Base-by-base conservation (phyloP, 2,329 filamentous ascomycete species). In the Pseudogymnoascus sp. region DNA sequence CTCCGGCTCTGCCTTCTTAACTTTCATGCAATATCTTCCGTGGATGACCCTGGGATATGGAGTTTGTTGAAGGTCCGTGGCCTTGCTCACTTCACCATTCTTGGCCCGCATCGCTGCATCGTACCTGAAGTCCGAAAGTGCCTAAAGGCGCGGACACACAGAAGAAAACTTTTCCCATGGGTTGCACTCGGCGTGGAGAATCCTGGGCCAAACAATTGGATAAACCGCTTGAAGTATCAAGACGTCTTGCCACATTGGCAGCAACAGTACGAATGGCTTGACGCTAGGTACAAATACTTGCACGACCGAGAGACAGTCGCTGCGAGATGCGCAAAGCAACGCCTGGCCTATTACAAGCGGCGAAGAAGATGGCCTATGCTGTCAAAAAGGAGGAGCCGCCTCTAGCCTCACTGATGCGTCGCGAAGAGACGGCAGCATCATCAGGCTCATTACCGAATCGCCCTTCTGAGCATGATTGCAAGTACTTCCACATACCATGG, bases 11-110 rank as follows among this genome's bases (percentile, higher is more conserved):
- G 56, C 62, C 60, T 67, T 35, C 64, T 59, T 37, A 1, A 37
- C 31, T 37, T 37, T 59, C 1, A 14, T 60, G 16, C 31, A 60
- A 38, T 60, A 60, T 60, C 56, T 24, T 60, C 56, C 16, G n/a
- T 60, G 31, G 56, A 59, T 59, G 56, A 59, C 56, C 56, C 56
- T 59, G 14, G 56, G 56, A 37, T 35, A 59, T 59, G 59, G 63
- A 67, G 62, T 60, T 63, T 68, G 29, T 61, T 67, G 31, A 68
- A 67, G 64, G 61, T 68, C 29, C 62, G 62, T 63, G 44, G 59
- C 62, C 63, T 67, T 66, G 44, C 61, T 59, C 61, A 60, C 61
- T 42, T 68, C 8, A 64, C 37, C 13, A 66, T 67, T 59, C 61
- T 59, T 47, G 44, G 67, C 61, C 63, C 62, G 50, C 29, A 59